phyloP scores from a whole-genome alignment of 352 stramenopile genomes.

The Phytophthora pseudosyringae region DNA sequence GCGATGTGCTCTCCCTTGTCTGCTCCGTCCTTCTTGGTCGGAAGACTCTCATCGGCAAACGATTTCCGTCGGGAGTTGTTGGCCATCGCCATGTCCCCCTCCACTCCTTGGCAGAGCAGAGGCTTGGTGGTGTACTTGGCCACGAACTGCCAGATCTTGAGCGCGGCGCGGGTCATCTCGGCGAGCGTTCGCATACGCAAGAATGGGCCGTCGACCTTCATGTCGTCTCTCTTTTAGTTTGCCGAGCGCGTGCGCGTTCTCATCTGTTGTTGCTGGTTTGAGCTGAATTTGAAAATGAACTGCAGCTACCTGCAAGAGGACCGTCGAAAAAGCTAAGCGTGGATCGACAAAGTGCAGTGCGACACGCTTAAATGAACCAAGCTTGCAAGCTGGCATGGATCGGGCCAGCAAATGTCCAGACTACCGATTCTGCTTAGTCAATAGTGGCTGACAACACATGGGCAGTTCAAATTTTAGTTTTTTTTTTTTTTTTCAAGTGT shows the following conservation, averaged over 20 bases:
- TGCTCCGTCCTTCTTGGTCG: slow-evolving; percentile 1
- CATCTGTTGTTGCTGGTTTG: slow-evolving; percentile 19
- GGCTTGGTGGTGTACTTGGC: slow-evolving; percentile 31
- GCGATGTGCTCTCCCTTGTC: slow-evolving; percentile 24
- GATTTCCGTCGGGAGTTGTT: slow-evolving; percentile 29
- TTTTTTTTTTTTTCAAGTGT: slow-evolving; percentile 14
- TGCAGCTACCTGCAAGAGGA: not conserved
- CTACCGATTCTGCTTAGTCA: not conserved
- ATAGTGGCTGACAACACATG: slow-evolving; percentile 22
- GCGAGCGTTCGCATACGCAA: slow-evolving; percentile 14
- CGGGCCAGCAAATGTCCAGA: slow-evolving; percentile 14
- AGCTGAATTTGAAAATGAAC: slow-evolving; percentile 34
- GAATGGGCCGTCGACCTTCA: slow-evolving; percentile 27
- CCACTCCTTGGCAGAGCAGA: slow-evolving; percentile 36
- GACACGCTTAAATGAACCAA: slow-evolving; percentile 30
- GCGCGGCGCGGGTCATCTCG: slow-evolving; percentile 22
- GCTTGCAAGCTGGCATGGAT: slow-evolving; percentile 17
- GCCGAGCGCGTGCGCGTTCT: slow-evolving; percentile 10
- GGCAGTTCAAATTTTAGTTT: slow-evolving; percentile 3
- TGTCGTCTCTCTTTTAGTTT: slow-evolving; percentile 18
- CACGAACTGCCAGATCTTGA: slow-evolving; percentile 36
- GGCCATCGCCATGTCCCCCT: slow-evolving; percentile 31
- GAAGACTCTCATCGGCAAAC: slow-evolving; percentile 5
- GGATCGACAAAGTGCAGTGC: slow-evolving; percentile 9
- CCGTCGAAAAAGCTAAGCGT: not conserved